A percentile compares a stretch with the other conserved stretches of the same genome.
Evolutionary conservation across 805 yeast genomes (phyloP).

Genomic region (Soucietia sequanensis): DNA sequence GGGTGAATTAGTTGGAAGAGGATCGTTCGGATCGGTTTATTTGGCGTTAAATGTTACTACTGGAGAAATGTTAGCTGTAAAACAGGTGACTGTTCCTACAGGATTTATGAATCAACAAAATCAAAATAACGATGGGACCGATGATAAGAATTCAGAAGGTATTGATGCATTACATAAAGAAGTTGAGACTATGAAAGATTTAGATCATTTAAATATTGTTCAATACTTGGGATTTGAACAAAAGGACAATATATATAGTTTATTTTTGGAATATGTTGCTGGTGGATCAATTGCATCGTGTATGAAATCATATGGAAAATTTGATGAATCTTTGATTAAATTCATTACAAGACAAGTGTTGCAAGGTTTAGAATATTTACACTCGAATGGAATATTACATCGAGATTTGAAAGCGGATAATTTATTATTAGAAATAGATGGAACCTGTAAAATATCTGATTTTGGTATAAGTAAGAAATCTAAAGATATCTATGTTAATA

Average conservation of each 20-base stretch:
- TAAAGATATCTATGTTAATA: constrained; percentile 78
- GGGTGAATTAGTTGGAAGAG: constrained; percentile 95
- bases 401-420: constrained; percentile 96
- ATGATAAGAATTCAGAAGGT: constrained; percentile 53
- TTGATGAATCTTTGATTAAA: constrained; percentile 73
- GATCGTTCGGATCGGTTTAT: constrained; percentile 93
- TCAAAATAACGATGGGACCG: constrained; percentile 31
- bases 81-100: constrained; percentile 78
- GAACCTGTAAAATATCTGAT: constrained; percentile 92
- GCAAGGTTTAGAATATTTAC: constrained; percentile 83
- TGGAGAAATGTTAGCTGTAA: constrained; percentile 98
- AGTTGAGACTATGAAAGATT: constrained; percentile 88
- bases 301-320: constrained; percentile 76
- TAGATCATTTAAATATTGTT: constrained; percentile 91
- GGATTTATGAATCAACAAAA: constrained; percentile 4
- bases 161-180: constrained; percentile 85
- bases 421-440: constrained; percentile 81
- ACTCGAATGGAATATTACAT: constrained; percentile 82
- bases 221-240: constrained; percentile 95
- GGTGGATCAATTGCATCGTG: constrained; percentile 96
- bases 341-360: constrained; percentile 78
- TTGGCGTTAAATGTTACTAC: constrained; percentile 92
- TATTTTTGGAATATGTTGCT: constrained; percentile 93
- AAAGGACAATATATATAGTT: constrained; percentile 67
- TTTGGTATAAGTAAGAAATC: constrained; percentile 89